Conservation (phyloP, 2,329 filamentous ascomycete species). For the Emmonsiellopsis sp. region DNA sequence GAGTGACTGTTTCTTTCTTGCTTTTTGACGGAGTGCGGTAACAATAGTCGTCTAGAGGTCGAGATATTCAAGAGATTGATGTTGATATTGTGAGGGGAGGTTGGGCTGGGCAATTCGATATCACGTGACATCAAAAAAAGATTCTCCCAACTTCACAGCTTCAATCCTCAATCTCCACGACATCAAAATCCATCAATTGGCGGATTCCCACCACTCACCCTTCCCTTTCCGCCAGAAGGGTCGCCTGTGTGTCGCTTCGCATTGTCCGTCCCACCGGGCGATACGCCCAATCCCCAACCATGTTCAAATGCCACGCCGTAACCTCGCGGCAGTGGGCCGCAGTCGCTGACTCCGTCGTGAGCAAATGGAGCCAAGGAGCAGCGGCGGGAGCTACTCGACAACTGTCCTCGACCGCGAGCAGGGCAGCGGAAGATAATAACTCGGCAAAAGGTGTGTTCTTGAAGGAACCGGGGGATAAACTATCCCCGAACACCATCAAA, state of each 20-base stretch:
- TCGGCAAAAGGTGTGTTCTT: background rate
- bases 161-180: background rate
- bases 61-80: too few relatives aligned
- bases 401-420: conserved; percentile 1
- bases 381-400: background rate
- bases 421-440: background rate
- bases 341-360: background rate
- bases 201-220: background rate
- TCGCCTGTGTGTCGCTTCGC: background rate
- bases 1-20: background rate
- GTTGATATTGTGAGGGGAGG: background rate
- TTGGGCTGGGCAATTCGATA: background rate
- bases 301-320: conserved; percentile 1
- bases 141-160: background rate
- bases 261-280: background rate
- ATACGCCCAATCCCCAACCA: background rate
- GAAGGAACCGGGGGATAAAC: background rate
- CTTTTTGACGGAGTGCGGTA: background rate
- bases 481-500: too few relatives aligned
- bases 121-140: background rate
- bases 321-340: background rate
- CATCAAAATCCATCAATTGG: background rate
- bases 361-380: conserved; percentile 1
- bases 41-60: background rate
- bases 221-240: background rate